phyloP scores from a whole-genome alignment of 2,329 filamentous ascomycete species.

The Penicillium capsulatum region DNA sequence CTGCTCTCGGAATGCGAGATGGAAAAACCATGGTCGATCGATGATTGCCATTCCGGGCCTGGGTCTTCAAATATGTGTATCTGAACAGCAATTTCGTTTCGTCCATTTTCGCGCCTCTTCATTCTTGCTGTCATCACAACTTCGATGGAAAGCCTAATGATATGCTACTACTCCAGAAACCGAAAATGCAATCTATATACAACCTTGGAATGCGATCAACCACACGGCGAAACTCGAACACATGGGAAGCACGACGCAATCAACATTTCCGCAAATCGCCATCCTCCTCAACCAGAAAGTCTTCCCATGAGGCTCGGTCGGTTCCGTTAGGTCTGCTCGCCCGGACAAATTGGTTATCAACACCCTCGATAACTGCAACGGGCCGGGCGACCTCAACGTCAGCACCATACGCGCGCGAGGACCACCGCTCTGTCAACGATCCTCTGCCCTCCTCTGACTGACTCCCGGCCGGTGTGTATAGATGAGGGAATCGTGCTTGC shows the following conservation, averaged over 20 bases:
- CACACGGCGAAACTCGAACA: too few relatives aligned
- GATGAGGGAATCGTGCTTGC: slow-evolving; percentile 50
- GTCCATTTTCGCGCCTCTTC: too few relatives aligned
- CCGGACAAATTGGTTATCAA: slow-evolving; percentile 48
- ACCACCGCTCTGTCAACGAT: slow-evolving; percentile 50
- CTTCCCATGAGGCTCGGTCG: slow-evolving; percentile 48
- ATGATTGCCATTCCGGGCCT: too few relatives aligned
- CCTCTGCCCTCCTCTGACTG: slow-evolving; percentile 29
- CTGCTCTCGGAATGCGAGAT: too few relatives aligned
- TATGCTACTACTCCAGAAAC: too few relatives aligned
- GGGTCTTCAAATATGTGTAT: too few relatives aligned
- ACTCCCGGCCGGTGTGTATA: slow-evolving; percentile 43
- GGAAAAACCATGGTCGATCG: too few relatives aligned
- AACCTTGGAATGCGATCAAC: too few relatives aligned
- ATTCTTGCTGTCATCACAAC: too few relatives aligned
- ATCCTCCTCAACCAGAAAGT: slow-evolving; percentile 22
- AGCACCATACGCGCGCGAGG: slow-evolving; percentile 42
- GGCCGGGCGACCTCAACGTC: slow-evolving; percentile 49
- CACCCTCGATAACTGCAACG: slow-evolving; percentile 45
- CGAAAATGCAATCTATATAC: too few relatives aligned
- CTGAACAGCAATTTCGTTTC: too few relatives aligned
- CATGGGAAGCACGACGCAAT: not conserved
- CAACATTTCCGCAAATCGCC: slow-evolving; percentile 27
- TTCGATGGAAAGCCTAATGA: too few relatives aligned
- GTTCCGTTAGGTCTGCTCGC: slow-evolving; percentile 51